Conservation (phyloP, 306 rosid genomes). For the Bauhinia variegata region DNA sequence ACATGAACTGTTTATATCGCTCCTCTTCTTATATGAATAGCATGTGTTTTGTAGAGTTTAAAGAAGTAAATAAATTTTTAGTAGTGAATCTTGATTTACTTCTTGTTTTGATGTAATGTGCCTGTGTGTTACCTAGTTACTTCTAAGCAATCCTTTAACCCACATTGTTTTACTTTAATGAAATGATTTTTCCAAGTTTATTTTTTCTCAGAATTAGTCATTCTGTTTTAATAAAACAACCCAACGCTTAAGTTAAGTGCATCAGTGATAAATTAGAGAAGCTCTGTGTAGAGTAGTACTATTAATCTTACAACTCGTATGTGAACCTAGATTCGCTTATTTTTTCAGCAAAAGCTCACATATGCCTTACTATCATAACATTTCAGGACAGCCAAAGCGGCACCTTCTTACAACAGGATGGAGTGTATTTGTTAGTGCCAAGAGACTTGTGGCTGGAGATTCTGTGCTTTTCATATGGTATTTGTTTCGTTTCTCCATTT, state of each 20-base stretch:
- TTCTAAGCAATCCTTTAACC: not conserved
- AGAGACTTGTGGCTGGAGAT: conserved; percentile 90
- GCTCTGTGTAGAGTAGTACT: not conserved
- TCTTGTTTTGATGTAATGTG: not conserved
- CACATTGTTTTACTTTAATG: conserved; percentile 2
- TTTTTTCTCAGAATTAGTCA: not conserved
- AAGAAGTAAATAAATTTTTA: not conserved
- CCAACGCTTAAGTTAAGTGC: not conserved
- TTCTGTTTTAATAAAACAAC: conserved; percentile 5
- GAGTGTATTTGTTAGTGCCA: conserved; percentile 95
- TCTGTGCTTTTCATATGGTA: conserved; percentile 93
- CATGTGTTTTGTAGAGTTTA: conserved; percentile 3
- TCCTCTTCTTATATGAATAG: not conserved
- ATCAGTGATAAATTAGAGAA: conserved; percentile 6
- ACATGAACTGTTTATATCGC: conserved; percentile 4
- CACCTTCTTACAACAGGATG: conserved; percentile 96
- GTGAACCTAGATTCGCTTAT: not conserved
- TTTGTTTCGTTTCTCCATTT: conserved; percentile 25
- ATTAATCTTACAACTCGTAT: conserved; percentile 3
- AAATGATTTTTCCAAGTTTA: conserved; percentile 1
- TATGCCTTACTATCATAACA: conserved; percentile 33
- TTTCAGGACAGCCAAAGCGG: conserved; percentile 89
- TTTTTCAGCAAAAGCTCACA: conserved; percentile 26
- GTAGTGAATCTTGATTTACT: not conserved
- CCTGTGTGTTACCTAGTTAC: not conserved